These are phyloP conservation scores for Phragmites australis DNA, from an alignment of 176 grass and related monocot genomes.

Conservation along the genomic window DNA sequence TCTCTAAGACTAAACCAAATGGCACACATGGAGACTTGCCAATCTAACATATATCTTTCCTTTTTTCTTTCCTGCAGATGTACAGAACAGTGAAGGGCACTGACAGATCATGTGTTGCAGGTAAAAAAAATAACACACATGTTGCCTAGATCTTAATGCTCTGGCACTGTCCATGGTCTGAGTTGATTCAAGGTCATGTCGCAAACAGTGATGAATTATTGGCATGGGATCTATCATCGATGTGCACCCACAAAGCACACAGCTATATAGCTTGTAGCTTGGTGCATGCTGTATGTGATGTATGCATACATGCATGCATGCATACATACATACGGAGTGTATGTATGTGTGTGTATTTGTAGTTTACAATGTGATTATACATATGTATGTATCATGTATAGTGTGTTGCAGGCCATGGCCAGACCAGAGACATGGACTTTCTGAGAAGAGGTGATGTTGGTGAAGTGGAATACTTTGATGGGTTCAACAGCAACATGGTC, in stretches of 20 bases:
- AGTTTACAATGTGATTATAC: slow-evolving; percentile 26
- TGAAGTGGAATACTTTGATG: slow-evolving; percentile 44
- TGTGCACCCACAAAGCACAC: slow-evolving; percentile 33
- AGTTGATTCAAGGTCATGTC: slow-evolving; percentile 29
- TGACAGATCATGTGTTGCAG: slow-evolving; percentile 72
- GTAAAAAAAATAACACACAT: slow-evolving; percentile 31
- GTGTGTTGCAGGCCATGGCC: slow-evolving; percentile 49
- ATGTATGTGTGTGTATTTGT: not conserved
- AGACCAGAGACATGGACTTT: slow-evolving; percentile 48
- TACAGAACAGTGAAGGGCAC: slow-evolving; percentile 98
- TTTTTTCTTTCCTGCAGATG: slow-evolving; percentile 69
- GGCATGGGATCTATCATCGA: slow-evolving; percentile 13
- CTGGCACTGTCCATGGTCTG: not conserved
- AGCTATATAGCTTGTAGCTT: slow-evolving; percentile 24
- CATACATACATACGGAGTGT: not conserved
- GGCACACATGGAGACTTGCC: not conserved
- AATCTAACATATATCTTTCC: not conserved
- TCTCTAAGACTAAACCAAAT: slow-evolving; percentile 18
- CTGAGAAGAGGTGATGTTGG: slow-evolving; percentile 30
- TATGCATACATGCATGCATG: too few species aligned
- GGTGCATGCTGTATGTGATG: too few species aligned
- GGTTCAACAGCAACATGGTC: slow-evolving; percentile 47
- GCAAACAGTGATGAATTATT: slow-evolving; percentile 43
- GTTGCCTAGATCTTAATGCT: slow-evolving; percentile 37
- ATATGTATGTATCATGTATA: slow-evolving; percentile 34